Evolutionary conservation across 192 early-diverging fungal genomes (phyloP).

Genomic region (Coemansia sp.): DNA sequence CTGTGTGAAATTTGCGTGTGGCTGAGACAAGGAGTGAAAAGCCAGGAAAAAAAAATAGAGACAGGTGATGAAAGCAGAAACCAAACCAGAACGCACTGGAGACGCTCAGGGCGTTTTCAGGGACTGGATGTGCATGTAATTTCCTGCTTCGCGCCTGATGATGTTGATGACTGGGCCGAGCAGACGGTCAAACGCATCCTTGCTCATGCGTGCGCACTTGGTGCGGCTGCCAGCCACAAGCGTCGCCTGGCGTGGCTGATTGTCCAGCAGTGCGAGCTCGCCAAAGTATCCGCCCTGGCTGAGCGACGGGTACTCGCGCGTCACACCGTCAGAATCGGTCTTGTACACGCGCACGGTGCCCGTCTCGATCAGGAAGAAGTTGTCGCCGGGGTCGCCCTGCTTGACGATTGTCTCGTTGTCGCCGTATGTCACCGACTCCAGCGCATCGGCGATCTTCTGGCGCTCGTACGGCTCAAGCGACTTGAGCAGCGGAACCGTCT

Average conservation of each 20-base stretch:
- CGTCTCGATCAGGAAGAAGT: constrained; percentile 94
- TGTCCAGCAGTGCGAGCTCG: constrained; percentile 93
- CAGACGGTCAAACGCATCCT: constrained; percentile 92
- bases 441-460: constrained; percentile 97
- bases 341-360: constrained; percentile 85
- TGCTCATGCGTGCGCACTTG: constrained; percentile 94
- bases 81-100: too few species aligned
- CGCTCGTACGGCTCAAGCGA: constrained; percentile 95
- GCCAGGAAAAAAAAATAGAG: constrained; percentile 4
- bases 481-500: constrained; percentile 84
- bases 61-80: neutral
- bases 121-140: constrained; percentile 69
- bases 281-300: constrained; percentile 95
- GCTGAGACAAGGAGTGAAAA: too few species aligned
- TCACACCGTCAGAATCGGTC: constrained; percentile 75
- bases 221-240: constrained; percentile 82
- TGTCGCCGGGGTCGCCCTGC: constrained; percentile 92
- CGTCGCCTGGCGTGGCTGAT: constrained; percentile 90
- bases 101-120: constrained; percentile 27
- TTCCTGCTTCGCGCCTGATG: constrained; percentile 89
- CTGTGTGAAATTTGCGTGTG: too few species aligned
- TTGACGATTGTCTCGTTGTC: constrained; percentile 81
- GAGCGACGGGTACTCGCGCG: constrained; percentile 69
- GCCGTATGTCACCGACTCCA: constrained; percentile 88
- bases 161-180: constrained; percentile 95